Evolutionary conservation across 2,329 filamentous ascomycete species (phyloP).

Genomic region (Neocatenulostroma microsporum): DNA sequence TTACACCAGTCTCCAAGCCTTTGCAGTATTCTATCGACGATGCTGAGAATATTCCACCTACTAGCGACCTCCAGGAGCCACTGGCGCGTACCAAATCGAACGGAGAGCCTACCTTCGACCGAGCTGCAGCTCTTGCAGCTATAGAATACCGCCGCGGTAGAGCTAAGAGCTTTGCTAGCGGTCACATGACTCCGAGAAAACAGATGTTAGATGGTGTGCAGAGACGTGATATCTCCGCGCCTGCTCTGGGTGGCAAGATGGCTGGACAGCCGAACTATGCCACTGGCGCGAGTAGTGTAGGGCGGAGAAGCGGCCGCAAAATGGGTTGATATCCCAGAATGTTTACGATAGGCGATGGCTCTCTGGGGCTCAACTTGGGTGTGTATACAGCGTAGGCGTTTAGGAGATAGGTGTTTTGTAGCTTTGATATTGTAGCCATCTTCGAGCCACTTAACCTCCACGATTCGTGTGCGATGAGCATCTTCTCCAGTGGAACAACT

Average conservation of each 20-base stretch:
- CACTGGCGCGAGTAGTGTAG: constrained; percentile 9
- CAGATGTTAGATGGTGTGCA: constrained; percentile 48
- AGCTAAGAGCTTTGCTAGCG: constrained; percentile 60
- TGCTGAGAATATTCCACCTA: constrained; percentile 16
- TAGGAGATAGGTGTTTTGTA: too few species aligned
- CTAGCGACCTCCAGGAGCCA: constrained; percentile 9
- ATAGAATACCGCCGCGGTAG: constrained; percentile 66
- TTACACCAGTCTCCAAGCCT: constrained; percentile 34
- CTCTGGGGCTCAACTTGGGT: too few species aligned
- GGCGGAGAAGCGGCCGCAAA: too few species aligned
- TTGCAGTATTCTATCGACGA: constrained; percentile 10
- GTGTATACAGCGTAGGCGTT: too few species aligned
- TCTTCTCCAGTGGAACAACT: too few species aligned
- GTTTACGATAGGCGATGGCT: too few species aligned
- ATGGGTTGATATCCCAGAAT: too few species aligned
- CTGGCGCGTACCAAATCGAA: too few species aligned
- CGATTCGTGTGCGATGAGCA: too few species aligned
- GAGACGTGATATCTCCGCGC: constrained; percentile 42
- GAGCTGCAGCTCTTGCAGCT: constrained; percentile 67
- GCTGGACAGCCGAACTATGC: background rate
- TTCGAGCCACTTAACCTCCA: too few species aligned
- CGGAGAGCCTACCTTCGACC: constrained; percentile 33
- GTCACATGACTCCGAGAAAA: constrained; percentile 54
- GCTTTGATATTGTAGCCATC: too few species aligned
- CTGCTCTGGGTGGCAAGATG: constrained; percentile 24